Evolutionary conservation across 805 yeast species (phyloP).

Genomic region (Schizosaccharomyces japonicus): DNA sequence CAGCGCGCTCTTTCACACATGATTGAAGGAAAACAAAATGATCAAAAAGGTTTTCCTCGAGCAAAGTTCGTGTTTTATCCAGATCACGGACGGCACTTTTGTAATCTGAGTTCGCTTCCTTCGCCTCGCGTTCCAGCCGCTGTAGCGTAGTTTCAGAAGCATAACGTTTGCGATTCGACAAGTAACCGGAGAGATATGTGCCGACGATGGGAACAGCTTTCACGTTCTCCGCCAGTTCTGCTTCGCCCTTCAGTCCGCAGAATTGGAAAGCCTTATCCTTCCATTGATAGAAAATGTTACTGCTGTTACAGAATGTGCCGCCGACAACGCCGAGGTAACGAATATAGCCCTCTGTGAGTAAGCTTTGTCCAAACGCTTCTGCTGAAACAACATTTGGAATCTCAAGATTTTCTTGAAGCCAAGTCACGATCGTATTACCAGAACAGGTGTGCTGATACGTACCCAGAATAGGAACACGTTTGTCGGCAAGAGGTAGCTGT

Average conservation of each 20-base stretch:
- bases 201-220: slow-evolving; percentile 14
- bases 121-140: slow-evolving; percentile 33
- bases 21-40: slow-evolving; percentile 45
- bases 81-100: slow-evolving; percentile 30
- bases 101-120: slow-evolving; percentile 33
- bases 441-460: slow-evolving; percentile 36
- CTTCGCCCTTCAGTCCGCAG: slow-evolving; percentile 8
- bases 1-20: slow-evolving; percentile 56
- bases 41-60: slow-evolving; percentile 43
- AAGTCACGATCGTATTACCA: slow-evolving; percentile 36
- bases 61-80: slow-evolving; percentile 43
- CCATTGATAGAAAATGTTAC: slow-evolving; percentile 64
- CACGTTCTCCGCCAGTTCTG: slow-evolving; percentile 4
- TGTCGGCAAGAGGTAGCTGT: slow-evolving; percentile 29
- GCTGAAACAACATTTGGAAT: slow-evolving; percentile 29
- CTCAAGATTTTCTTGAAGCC: slow-evolving; percentile 29
- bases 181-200: slow-evolving; percentile 11
- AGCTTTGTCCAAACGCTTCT: slow-evolving; percentile 54
- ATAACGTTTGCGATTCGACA: background rate
- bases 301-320: slow-evolving; percentile 40
- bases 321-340: slow-evolving; percentile 8
- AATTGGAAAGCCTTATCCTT: slow-evolving; percentile 39
- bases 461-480: slow-evolving; percentile 46
- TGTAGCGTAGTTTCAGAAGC: slow-evolving; percentile 23
- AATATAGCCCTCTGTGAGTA: slow-evolving; percentile 19